Base-by-base conservation (phyloP, 345 rosid genomes). In the Sapria himalayana region DNA sequence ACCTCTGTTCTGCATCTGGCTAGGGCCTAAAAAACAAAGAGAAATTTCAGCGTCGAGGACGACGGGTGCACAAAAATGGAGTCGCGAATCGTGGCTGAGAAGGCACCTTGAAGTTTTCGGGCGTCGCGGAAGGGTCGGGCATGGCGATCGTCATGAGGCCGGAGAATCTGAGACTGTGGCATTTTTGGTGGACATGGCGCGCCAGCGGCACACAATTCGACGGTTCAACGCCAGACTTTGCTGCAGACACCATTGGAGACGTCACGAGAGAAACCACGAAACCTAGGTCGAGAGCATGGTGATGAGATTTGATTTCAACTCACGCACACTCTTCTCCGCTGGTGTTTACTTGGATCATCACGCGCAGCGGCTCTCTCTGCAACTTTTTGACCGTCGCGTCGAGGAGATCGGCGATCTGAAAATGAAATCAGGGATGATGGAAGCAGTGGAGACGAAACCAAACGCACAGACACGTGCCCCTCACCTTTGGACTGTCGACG, bases 81-180 rank as follows among this genome's bases (percentile, higher is more conserved):
- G n/a, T n/a, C n/a, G n/a, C n/a, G 33, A 39, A 25, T 19, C 29
- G 17, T 18, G 45, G 25, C 38, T 12, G 3, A 40, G 27, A n/a
- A 37, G 21, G 51, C 54, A 81, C 96, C 86, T 52, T 67, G 65
- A 85, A 85, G 70, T 85, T 85, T 44, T 75, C 73, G 3, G 85
- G 96, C 32, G 94, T 81, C 39, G 96, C 81, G 5, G 84, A 65
- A 51, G 73, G 81, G 51, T 85, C 84, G 2, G 77, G 77, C 85
- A 81, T 85, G 39, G 92, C 94, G 38, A 85, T 85, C 8, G 96
- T 85, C 96, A 85, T 85, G 43, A 85, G 62, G 24, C 92, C 96
- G 14, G 93, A 81, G 59, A 81, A 71, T 19, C 49, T 57, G 49
- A 85, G 56, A 64, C 73, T 70, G 0, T 92, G 89, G 55, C 96